Percentiles rank a stretch among this genome's conserved stretches.
These are phyloP conservation scores for Mortierella sp. DNA, from an alignment of 371 early-diverging fungal genomes.

Conservation along the genomic window DNA sequence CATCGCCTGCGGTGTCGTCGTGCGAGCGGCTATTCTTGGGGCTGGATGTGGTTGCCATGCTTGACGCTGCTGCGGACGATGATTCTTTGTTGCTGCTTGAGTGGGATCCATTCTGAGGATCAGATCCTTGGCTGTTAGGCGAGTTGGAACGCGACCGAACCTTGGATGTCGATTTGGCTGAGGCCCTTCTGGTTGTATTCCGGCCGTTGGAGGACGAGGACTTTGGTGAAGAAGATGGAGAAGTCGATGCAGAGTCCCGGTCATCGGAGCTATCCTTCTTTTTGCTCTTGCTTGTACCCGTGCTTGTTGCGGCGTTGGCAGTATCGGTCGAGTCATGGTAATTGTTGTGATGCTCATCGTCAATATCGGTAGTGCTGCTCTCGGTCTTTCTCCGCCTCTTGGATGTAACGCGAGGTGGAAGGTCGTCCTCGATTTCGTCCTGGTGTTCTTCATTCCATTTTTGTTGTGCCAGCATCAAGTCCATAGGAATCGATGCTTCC, in stretches of 20 bases:
- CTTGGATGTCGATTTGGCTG: conserved; percentile 32
- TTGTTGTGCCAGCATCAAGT: conserved; percentile 53
- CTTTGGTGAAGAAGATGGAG: conserved; percentile 24
- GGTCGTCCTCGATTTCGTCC: conserved; percentile 45
- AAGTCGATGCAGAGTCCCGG: conserved; percentile 12
- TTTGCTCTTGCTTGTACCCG: not conserved
- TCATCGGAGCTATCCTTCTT: conserved; percentile 21
- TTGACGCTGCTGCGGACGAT: not conserved
- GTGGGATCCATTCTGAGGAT: not conserved
- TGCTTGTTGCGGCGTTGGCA: not conserved
- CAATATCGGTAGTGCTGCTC: conserved; percentile 46
- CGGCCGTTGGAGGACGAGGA: conserved; percentile 28
- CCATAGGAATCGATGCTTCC: conserved; percentile 70
- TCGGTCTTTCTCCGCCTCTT: conserved; percentile 55
- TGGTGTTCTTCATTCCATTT: conserved; percentile 54
- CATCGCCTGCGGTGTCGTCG: conserved; percentile 3
- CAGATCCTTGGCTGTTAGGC: conserved; percentile 18
- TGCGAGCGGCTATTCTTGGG: conserved; percentile 12
- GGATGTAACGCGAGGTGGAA: conserved; percentile 16
- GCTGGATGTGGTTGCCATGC: not conserved
- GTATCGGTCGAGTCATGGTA: conserved; percentile 11
- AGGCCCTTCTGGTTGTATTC: conserved; percentile 14
- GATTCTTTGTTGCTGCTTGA: not conserved
- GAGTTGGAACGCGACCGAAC: conserved; percentile 28
- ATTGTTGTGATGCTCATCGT: conserved; percentile 31